These are phyloP conservation scores for Diaporthe velutina DNA, from an alignment of 2,329 filamentous ascomycete genomes.

Conservation along the genomic window DNA sequence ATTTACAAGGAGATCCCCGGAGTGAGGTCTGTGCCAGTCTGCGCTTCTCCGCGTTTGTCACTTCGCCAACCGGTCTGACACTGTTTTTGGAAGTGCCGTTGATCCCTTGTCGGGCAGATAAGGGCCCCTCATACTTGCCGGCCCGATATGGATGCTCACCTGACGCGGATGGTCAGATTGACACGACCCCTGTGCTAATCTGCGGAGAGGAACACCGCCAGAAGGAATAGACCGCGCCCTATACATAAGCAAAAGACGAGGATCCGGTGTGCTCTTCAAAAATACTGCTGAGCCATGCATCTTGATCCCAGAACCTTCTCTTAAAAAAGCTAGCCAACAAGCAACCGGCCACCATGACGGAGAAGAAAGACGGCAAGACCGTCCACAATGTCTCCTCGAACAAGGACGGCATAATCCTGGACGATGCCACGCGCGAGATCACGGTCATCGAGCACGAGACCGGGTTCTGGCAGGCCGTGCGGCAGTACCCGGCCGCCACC, in stretches of 20 bases:
- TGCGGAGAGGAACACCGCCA: neutral
- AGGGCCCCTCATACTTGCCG: conserved; percentile 6
- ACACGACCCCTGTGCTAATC: neutral
- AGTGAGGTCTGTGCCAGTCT: neutral
- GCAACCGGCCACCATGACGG: neutral
- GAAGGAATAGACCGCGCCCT: neutral
- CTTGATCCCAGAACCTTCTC: neutral
- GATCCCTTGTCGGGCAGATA: neutral
- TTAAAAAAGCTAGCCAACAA: neutral
- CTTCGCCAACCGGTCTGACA: neutral
- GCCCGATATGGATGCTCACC: neutral
- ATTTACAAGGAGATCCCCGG: neutral
- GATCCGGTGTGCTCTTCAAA: neutral
- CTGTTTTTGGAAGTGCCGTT: neutral
- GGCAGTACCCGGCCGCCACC: conserved; percentile 30
- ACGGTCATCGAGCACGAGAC: conserved; percentile 28
- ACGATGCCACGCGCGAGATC: conserved; percentile 5
- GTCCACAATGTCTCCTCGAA: neutral
- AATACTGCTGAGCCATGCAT: neutral
- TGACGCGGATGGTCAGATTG: neutral
- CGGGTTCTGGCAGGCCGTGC: conserved; percentile 15
- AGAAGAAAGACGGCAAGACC: neutral
- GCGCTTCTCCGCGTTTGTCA: conserved; percentile 3
- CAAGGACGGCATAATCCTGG: neutral
- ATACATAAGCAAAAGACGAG: neutral